These are phyloP conservation scores for Termitomyces sp. DNA, from an alignment of 768 basidiomycete genomes.

Conservation along the genomic window DNA sequence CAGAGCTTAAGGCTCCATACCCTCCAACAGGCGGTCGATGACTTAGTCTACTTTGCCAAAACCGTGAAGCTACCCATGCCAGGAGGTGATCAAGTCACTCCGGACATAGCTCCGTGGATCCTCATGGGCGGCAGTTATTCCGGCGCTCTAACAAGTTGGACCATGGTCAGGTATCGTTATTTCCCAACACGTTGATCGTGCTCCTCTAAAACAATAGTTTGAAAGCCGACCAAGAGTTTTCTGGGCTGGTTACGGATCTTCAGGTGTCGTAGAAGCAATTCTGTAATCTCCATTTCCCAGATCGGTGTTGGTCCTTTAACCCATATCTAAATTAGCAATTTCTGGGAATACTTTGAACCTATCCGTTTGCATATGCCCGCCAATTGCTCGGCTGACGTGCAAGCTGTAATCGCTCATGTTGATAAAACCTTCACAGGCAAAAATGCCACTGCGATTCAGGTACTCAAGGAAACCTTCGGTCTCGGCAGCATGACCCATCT, in stretches of 20 bases:
- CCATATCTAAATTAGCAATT: conserved; percentile 30
- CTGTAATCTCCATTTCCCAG: conserved; percentile 25
- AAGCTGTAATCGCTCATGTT: conserved; percentile 58
- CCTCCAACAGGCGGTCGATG: conserved; percentile 72
- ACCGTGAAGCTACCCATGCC: conserved; percentile 68
- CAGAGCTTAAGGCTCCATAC: conserved; percentile 58
- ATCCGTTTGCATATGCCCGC: conserved; percentile 62
- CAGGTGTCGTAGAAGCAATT: conserved; percentile 63
- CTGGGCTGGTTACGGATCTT: conserved; percentile 64
- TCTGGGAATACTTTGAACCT: conserved; percentile 74
- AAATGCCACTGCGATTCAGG: conserved; percentile 43
- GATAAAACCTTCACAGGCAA: conserved; percentile 51
- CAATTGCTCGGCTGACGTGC: conserved; percentile 73
- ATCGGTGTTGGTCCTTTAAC: not conserved
- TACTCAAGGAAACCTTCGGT: conserved; percentile 57
- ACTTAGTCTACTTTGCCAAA: conserved; percentile 66
- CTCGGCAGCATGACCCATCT: conserved; percentile 53
- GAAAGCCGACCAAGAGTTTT: conserved; percentile 59
- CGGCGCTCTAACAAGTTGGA: conserved; percentile 54
- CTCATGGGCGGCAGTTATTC: conserved; percentile 50
- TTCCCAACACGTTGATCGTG: not conserved
- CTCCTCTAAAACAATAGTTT: not conserved
- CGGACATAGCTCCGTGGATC: conserved; percentile 49
- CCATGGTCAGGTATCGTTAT: conserved; percentile 58
- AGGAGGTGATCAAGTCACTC: conserved; percentile 56